Evolutionary conservation across 2,329 filamentous ascomycete genomes (phyloP).

Genomic region (Ascochyta clinopodiicola): DNA sequence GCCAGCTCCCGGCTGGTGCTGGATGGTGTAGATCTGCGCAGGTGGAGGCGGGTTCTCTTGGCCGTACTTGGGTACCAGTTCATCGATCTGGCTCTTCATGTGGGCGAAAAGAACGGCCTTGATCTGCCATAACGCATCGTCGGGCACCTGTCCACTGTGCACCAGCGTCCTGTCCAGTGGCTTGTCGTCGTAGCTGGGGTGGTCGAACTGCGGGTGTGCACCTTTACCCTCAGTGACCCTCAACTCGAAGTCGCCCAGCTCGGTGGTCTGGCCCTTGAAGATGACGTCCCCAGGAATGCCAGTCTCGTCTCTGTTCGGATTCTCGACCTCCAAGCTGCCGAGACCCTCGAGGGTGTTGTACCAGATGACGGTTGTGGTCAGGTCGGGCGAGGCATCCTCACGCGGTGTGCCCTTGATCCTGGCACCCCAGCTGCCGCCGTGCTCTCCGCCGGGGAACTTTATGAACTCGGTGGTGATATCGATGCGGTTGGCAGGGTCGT

Average conservation of each 20-base stretch:
- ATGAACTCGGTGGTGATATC: constrained; percentile 94
- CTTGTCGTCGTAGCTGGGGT: constrained; percentile 71
- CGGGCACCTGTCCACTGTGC: constrained; percentile 70
- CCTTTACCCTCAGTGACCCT: constrained; percentile 76
- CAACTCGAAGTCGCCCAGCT: constrained; percentile 81
- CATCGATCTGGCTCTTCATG: constrained; percentile 69
- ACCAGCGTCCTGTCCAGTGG: constrained; percentile 79
- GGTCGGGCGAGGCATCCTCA: constrained; percentile 67
- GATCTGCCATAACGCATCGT: constrained; percentile 80
- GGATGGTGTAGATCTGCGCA: constrained; percentile 82
- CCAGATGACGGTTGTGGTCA: constrained; percentile 81
- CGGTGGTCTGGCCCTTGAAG: constrained; percentile 71
- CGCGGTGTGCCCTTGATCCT: constrained; percentile 83
- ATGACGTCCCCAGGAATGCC: constrained; percentile 69
- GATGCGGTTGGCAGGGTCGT: constrained; percentile 85
- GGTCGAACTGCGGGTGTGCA: constrained; percentile 61
- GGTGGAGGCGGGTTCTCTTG: constrained; percentile 74
- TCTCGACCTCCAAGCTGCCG: constrained; percentile 68
- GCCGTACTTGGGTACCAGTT: constrained; percentile 64
- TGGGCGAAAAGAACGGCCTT: constrained; percentile 71
- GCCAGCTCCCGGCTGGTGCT: constrained; percentile 70
- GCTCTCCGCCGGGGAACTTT: constrained; percentile 83
- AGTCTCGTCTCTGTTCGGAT: constrained; percentile 53
- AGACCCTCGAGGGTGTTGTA: constrained; percentile 82
- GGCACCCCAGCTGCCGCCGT: constrained; percentile 92